These are phyloP conservation scores for Leucoagaricus sp. DNA, from an alignment of 1,284 basidiomycete genomes.

Conservation along the genomic window DNA sequence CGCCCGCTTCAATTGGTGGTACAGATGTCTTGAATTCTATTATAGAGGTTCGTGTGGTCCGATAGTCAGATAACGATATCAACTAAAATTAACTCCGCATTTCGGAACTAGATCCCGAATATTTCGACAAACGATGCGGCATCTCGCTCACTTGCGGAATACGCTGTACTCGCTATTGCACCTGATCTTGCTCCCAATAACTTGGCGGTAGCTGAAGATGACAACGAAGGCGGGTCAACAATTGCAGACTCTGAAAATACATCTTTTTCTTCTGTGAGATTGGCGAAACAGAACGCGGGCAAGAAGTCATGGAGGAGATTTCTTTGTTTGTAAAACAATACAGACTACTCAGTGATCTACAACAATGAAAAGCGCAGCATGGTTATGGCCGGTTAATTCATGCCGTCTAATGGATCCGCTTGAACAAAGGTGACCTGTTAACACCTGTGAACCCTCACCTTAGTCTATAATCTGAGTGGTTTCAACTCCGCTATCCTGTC, in stretches of 20 bases:
- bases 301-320: slow-evolving; percentile 3
- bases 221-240: slow-evolving; percentile 8
- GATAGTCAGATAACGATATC: not conserved
- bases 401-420: not conserved
- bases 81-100: no score
- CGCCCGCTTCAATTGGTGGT: slow-evolving; percentile 36
- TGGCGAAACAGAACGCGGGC: not conserved
- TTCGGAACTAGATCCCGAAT: slow-evolving; percentile 40
- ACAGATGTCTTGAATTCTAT: slow-evolving; percentile 41
- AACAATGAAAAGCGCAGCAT: not conserved
- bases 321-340: slow-evolving; percentile 7
- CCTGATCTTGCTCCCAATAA: slow-evolving; percentile 32
- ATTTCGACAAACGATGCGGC: slow-evolving; percentile 42
- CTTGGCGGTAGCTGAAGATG: not conserved
- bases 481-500: no score
- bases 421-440: no score
- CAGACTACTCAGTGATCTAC: no score
- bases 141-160: slow-evolving; percentile 38
- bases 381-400: not conserved
- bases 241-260: not conserved
- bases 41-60: slow-evolving; percentile 27
- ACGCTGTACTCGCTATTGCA: slow-evolving; percentile 39
- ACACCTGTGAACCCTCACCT: no score
- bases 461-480: no score
- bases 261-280: not conserved